Evolutionary conservation across 1,284 basidiomycete genomes (phyloP).

Genomic region (Heterobasidion annosum): DNA sequence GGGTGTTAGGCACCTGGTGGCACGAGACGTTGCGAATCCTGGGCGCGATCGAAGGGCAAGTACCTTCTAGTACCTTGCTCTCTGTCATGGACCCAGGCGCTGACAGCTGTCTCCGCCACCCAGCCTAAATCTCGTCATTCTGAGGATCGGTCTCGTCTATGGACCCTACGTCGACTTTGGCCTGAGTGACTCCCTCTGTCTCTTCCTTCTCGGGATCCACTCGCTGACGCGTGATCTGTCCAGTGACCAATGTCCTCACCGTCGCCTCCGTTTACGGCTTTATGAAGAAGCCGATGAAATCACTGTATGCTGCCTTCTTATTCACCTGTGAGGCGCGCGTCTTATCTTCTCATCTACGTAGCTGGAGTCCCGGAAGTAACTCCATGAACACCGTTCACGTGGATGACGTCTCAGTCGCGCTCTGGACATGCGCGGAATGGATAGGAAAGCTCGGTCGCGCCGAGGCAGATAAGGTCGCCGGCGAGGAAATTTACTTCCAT

Average conservation of each 20-base stretch:
- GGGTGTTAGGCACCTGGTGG: constrained; percentile 80
- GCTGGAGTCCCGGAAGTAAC: constrained; percentile 74
- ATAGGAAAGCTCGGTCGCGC: constrained; percentile 52
- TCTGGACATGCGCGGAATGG: constrained; percentile 74
- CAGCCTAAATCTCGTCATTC: constrained; percentile 74
- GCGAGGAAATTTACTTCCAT: constrained; percentile 59
- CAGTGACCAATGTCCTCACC: constrained; percentile 58
- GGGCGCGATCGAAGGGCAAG: constrained; percentile 64
- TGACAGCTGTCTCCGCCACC: not conserved
- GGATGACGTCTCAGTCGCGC: constrained; percentile 66
- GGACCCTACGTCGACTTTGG: constrained; percentile 71
- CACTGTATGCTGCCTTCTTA: constrained; percentile 38
- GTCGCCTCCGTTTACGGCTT: constrained; percentile 81
- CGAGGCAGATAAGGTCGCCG: constrained; percentile 55
- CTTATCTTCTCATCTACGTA: constrained; percentile 20
- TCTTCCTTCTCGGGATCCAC: constrained; percentile 2
- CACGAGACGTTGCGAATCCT: constrained; percentile 77
- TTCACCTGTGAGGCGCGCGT: not conserved
- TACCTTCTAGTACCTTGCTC: constrained; percentile 24
- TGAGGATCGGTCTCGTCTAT: constrained; percentile 66
- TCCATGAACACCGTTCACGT: constrained; percentile 76
- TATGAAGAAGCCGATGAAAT: constrained; percentile 82
- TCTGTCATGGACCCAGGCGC: constrained; percentile 1
- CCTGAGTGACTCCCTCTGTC: constrained; percentile 33
- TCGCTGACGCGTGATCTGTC: constrained; percentile 1